Conservation (phyloP, 208 protist genomes). For the Trypanosoma cruzi region DNA sequence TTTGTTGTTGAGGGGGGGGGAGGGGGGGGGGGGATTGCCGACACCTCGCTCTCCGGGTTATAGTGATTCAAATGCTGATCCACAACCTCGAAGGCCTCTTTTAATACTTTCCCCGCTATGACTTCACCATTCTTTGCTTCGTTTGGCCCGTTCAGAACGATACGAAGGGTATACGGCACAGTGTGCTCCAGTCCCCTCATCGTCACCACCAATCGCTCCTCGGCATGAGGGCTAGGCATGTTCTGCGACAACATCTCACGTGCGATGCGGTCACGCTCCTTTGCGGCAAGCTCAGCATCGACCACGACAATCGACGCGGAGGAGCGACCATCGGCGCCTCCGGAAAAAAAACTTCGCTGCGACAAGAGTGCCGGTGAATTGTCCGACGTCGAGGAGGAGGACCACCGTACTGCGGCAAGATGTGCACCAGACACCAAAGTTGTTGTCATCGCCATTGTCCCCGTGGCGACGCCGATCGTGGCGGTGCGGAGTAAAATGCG, state of each 20-base stretch:
- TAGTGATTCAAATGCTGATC: constrained; percentile 41
- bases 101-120: constrained; percentile 33
- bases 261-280: constrained; percentile 68
- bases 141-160: constrained; percentile 10
- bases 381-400: neutral
- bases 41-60: constrained; percentile 56
- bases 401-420: neutral
- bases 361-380: neutral
- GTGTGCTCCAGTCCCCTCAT: constrained; percentile 63
- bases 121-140: neutral
- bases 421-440: too few species aligned
- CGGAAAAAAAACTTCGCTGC: constrained; percentile 19
- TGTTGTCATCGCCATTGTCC: neutral
- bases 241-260: constrained; percentile 60
- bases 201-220: constrained; percentile 37
- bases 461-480: neutral
- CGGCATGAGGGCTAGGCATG: constrained; percentile 30
- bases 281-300: constrained; percentile 47
- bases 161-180: constrained; percentile 66
- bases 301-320: constrained; percentile 60
- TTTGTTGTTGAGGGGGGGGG: too few species aligned
- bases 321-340: constrained; percentile 38
- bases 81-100: constrained; percentile 63
- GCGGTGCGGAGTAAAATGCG: neutral
- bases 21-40: too few species aligned